A percentile compares a stretch with the other conserved stretches of the same genome.
These are phyloP conservation scores for Parmelia sp. DNA, from an alignment of 495 filamentous ascomycete genomes.

Conservation along the genomic window DNA sequence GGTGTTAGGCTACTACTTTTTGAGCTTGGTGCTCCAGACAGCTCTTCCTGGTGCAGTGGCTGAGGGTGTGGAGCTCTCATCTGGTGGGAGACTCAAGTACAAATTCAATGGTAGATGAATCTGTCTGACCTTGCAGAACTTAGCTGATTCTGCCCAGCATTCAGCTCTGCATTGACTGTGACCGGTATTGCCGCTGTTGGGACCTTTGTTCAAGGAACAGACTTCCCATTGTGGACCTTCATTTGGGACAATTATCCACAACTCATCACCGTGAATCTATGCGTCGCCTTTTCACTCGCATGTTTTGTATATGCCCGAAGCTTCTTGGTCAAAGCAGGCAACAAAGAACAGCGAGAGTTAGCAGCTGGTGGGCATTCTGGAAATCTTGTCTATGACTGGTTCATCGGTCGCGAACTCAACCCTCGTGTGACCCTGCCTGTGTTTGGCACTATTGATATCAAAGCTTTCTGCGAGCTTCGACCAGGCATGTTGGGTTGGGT, in stretches of 20 bases:
- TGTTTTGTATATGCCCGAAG: constrained; percentile 71
- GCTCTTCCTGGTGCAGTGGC: constrained; percentile 70
- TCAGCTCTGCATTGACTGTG: constrained; percentile 64
- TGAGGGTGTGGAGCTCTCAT: constrained; percentile 61
- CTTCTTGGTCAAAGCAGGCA: constrained; percentile 65
- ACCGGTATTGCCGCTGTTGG: constrained; percentile 62
- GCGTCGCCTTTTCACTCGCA: constrained; percentile 63
- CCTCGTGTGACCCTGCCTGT: constrained; percentile 75
- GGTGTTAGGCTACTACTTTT: constrained; percentile 70
- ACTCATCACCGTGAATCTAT: constrained; percentile 73
- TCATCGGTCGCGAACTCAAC: constrained; percentile 95
- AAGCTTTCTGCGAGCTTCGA: constrained; percentile 81
- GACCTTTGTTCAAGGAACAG: constrained; percentile 67
- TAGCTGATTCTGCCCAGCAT: constrained; percentile 47
- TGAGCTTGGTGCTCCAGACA: constrained; percentile 67
- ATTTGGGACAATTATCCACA: constrained; percentile 85
- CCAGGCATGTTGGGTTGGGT: constrained; percentile 90
- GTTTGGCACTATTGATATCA: constrained; percentile 81
- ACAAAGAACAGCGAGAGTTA: constrained; percentile 62
- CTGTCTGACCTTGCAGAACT: constrained; percentile 13
- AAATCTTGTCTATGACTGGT: constrained; percentile 91
- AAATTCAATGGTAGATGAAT: constrained; percentile 67
- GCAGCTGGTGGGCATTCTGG: constrained; percentile 77
- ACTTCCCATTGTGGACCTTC: constrained; percentile 86
- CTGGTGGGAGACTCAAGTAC: constrained; percentile 74